Base-by-base conservation (phyloP, 495 filamentous ascomycete species). In the Penicillium pancosmium region DNA sequence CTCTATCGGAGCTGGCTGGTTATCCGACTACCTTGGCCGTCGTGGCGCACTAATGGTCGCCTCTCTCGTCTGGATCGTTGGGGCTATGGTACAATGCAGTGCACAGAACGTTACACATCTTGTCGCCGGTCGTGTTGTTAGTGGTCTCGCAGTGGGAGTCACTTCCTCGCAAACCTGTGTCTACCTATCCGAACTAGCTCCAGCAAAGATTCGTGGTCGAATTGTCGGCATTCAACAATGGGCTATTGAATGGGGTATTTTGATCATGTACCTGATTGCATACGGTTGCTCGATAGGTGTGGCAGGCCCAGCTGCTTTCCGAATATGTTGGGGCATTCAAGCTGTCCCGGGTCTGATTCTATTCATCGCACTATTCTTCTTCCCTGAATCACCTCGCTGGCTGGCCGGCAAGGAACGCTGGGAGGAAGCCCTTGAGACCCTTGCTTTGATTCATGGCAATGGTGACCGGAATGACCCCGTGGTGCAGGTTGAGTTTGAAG, bases 131-230 rank as follows among this genome's bases (percentile, higher is more conserved):
- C 85, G 88, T 16, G 78, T 91, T 12, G 70, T 92, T 43, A 91
- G 89, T 64, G 88, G 90, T 55, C 75, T 91, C 41, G 83, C 83
- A 44, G 88, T 91, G 53, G 88, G 88, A 57, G 86, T 91, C 59
- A 90, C 88, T 2, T 90, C 87, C 2, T 88, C 88, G 1, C 88
- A 91, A 62, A 89, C 91, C 0, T 88, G 86, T n/a, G 89, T 92
- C n/a, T 92, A 91, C 70, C 80, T 91, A 4, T 88, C 88, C 43
- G 88, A 92, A 66, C 83, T 91, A 38, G 83, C 88, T 5, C 84
- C 84, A 50, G 83, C 85, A 21, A 81, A 85, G 38, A 86, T 86
- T 70, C 79, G 83, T 38, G 89, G 89, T 34, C 84, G 82, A 0
- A 81, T 92, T 49, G 84, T 91, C 50, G 83, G 88, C 44, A 89